Percentiles rank a stretch among this genome's conserved stretches.
Evolutionary conservation across 1,284 basidiomycete species (phyloP).

Genomic region (Fereydounia khargensis): DNA sequence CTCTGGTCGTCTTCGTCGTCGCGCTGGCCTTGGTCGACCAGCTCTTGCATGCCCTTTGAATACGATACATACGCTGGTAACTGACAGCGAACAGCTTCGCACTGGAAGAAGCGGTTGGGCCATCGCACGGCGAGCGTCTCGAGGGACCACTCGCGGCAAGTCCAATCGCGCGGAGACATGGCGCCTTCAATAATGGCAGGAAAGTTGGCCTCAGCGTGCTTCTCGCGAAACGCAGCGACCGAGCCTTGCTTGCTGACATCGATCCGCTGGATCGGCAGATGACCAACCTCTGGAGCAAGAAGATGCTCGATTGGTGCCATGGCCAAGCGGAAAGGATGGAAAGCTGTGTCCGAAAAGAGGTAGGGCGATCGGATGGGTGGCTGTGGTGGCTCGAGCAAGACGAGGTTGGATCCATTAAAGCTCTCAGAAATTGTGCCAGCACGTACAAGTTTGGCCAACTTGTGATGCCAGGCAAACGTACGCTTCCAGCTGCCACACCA

Average conservation of each 20-base stretch:
- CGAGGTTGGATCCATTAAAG: slow-evolving; percentile 15
- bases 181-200: slow-evolving; percentile 45
- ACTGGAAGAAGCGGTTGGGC: slow-evolving; percentile 38
- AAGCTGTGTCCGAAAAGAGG: slow-evolving; percentile 46
- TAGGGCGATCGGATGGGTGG: slow-evolving; percentile 24
- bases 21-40: slow-evolving; percentile 18
- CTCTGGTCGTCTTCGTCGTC: slow-evolving; percentile 10
- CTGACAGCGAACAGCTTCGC: slow-evolving; percentile 41
- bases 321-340: slow-evolving; percentile 43
- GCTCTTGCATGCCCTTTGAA: slow-evolving; percentile 31
- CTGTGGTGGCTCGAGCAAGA: slow-evolving; percentile 10
- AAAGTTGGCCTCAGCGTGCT: slow-evolving; percentile 21
- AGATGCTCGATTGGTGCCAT: slow-evolving; percentile 34
- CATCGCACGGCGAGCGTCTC: slow-evolving; percentile 32
- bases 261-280: slow-evolving; percentile 30
- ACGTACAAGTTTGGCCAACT: slow-evolving; percentile 8
- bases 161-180: slow-evolving; percentile 36
- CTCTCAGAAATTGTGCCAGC: slow-evolving; percentile 2
- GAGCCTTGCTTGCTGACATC: slow-evolving; percentile 17
- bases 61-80: slow-evolving; percentile 42
- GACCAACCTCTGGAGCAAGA: slow-evolving; percentile 19
- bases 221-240: slow-evolving; percentile 12
- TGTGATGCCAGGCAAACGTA: slow-evolving; percentile 30
- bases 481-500: slow-evolving; percentile 53
- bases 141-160: slow-evolving; percentile 39